Evolutionary conservation across 2,329 filamentous ascomycete species (phyloP).

Genomic region (Fusarium ambrosium): DNA sequence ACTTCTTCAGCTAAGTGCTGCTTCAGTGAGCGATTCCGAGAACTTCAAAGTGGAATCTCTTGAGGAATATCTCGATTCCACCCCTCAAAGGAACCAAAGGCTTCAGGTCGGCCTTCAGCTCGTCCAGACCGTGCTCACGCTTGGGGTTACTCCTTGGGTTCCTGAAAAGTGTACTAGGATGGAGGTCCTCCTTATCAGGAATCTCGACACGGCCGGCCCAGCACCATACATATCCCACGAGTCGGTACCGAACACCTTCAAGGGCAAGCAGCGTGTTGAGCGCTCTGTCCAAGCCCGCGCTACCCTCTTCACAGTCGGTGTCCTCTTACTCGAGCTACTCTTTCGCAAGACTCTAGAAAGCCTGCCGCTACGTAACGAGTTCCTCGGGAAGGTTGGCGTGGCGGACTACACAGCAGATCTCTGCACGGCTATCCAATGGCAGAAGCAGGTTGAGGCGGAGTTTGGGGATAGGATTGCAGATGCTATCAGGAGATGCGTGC

Average conservation of each 20-base stretch:
- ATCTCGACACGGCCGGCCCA: background rate
- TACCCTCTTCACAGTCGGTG: background rate
- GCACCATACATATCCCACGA: background rate
- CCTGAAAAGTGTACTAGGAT: background rate
- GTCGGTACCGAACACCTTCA: background rate
- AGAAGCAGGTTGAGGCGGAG: slow-evolving; percentile 5
- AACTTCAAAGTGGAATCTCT: background rate
- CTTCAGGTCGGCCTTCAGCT: background rate
- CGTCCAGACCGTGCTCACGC: background rate
- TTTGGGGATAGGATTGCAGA: slow-evolving; percentile 4
- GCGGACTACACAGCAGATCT: background rate
- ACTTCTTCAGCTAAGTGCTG: background rate
- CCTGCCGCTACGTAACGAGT: background rate
- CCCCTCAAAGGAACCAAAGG: background rate
- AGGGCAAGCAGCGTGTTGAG: background rate
- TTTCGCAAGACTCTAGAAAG: background rate
- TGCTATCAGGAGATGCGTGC: slow-evolving; percentile 6
- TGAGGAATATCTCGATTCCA: background rate
- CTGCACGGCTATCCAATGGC: background rate
- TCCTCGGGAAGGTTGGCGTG: background rate
- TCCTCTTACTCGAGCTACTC: background rate
- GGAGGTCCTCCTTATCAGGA: background rate
- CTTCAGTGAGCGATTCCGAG: background rate
- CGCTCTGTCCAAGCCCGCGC: background rate
- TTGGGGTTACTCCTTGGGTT: background rate